Evolutionary conservation across 306 rosid species (phyloP).

Genomic region (Hippophae rhamnoides): DNA sequence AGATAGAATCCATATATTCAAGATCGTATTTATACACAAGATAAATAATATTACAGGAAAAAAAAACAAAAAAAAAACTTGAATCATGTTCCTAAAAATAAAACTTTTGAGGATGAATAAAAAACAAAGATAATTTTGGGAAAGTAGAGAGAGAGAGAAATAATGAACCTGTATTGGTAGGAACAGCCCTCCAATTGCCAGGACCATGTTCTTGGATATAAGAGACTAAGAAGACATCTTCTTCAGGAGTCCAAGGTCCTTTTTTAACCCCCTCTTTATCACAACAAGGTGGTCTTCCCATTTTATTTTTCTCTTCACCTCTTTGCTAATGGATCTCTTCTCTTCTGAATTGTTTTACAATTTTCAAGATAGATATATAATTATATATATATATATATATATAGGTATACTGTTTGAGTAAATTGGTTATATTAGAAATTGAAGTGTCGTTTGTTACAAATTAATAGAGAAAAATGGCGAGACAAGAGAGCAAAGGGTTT

Average conservation of each 20-base stretch:
- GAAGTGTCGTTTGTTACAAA: too few relatives aligned
- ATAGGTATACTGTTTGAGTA: too few relatives aligned
- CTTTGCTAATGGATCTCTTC: neutral
- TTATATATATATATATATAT: too few relatives aligned
- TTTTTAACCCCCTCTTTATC: constrained; percentile 93
- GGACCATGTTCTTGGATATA: constrained; percentile 92
- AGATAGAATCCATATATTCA: neutral
- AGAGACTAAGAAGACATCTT: constrained; percentile 76
- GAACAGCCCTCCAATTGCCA: constrained; percentile 92
- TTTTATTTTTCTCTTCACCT: constrained; percentile 18
- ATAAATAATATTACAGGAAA: too few relatives aligned
- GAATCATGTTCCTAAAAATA: too few relatives aligned
- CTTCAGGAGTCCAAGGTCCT: constrained; percentile 99
- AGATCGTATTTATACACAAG: too few relatives aligned
- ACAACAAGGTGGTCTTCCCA: constrained; percentile 98
- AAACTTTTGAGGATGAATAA: too few relatives aligned
- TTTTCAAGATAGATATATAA: too few relatives aligned
- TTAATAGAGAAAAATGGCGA: too few relatives aligned
- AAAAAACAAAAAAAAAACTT: too few relatives aligned
- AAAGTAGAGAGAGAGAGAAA: neutral
- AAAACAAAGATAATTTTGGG: neutral
- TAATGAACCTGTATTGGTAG: constrained; percentile 55
- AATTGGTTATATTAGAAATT: too few relatives aligned
- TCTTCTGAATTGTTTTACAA: neutral
- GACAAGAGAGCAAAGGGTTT: too few relatives aligned